Conservation (phyloP, 2,329 filamentous ascomycete genomes). For the Cryphonectria japonica region DNA sequence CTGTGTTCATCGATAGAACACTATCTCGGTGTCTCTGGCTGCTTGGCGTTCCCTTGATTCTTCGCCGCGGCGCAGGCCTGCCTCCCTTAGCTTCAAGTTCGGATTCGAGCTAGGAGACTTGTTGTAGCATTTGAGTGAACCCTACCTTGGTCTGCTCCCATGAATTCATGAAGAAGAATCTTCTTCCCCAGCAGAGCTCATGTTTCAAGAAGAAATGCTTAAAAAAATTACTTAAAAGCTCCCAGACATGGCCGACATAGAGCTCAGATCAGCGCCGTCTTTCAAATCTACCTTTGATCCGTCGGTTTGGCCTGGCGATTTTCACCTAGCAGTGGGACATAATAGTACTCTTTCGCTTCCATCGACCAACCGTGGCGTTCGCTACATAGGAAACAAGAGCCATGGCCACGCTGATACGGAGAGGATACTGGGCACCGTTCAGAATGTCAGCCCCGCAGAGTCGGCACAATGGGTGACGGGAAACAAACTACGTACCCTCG, state of each 20-base stretch:
- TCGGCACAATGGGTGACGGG: constrained; percentile 8
- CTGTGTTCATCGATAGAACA: not conserved
- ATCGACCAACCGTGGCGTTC: not conserved
- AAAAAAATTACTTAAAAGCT: not conserved
- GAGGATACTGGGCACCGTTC: not conserved
- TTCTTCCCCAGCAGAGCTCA: not conserved
- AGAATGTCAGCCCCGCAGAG: not conserved
- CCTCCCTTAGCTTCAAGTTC: not conserved
- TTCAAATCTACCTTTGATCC: constrained; percentile 6
- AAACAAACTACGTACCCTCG: constrained; percentile 2
- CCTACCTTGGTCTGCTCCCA: not conserved
- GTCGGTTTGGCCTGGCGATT: not conserved
- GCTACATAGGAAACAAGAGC: not conserved
- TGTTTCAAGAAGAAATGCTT: not conserved
- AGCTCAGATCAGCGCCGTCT: constrained; percentile 6
- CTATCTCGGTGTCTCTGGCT: not conserved
- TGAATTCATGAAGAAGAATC: not conserved
- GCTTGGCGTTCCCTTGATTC: not conserved
- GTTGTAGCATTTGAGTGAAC: not conserved
- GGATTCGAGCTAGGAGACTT: not conserved
- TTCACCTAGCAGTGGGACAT: not conserved
- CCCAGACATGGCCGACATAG: constrained; percentile 6
- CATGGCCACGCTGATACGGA: not conserved
- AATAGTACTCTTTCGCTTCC: not conserved
- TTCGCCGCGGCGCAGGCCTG: not conserved